Evolutionary conservation across 108 stramenopile species (phyloP), one percentile per base, ranked within the genome.

Genomic region (Cyclotella distinguenda): DNA sequence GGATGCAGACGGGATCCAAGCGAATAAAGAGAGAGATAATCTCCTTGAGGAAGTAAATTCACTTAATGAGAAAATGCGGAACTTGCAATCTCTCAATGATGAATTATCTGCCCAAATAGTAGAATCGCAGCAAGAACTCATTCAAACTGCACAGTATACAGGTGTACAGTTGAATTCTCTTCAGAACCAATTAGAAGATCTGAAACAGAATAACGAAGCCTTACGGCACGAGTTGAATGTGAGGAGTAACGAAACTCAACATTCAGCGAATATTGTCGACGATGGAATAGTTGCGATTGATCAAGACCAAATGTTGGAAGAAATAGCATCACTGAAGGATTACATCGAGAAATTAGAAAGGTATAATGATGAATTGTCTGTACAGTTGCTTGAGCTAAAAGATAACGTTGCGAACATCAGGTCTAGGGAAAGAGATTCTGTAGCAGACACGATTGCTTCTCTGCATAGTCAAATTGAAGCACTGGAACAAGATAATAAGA

Each of bases 311-410:
- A 27, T 71, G 43, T 22, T 26, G 23, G 49, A 59, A 21, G 66
- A 75, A 38, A 56, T 75, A 12, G 34, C 45, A 18, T 38, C 45
- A 4, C 55, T 77, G 49, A 38, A 67, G 48, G 54, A 62, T 58
- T 54, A 77, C 25, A 51, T 77, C 28, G 15, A 56, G 26, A 44
- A 42, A 23, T 38, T 72, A 18, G 61, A 72, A 48, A 47, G 40
- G 12, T 64, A 50, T 33, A 72, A 57, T 30, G 46, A 56, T 38
- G 63, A 64, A 48, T 26, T 72, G 11, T 57, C 71, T 30, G 43
- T 63, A 28, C 62, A 72, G 38, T 45, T 70, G 6, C 36, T 33
- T 23, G 54, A 60, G 43, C 27, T 56, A 16, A 31, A 60, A 40
- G 68, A 51, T 27, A 35, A 35, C n/a, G 35, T 56, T 40, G 59